Evolutionary conservation across 805 yeast genomes (phyloP), one percentile per base, ranked within the genome.

Genomic region (Torulaspora microellipsoides): DNA sequence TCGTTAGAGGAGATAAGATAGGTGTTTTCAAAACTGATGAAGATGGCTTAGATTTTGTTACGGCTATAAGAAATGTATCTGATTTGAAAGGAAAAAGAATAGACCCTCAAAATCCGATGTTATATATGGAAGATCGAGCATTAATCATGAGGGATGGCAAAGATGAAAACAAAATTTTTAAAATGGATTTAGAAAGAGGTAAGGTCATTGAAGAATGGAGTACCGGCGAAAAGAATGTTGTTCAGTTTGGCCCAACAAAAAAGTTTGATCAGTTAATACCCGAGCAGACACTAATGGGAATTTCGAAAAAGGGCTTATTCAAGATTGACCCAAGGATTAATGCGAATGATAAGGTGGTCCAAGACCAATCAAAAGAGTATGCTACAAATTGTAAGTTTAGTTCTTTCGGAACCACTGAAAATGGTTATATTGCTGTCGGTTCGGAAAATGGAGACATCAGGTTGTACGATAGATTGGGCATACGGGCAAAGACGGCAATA

Each of bases 141-240:
- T 72, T 89, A 73, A 70, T 89, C 25, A 58, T 89, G 53, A 86
- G 83, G 55, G 80, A 78, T 56, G 67, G 71, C 2, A 57, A 62
- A 3, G 65, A 72, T 32, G 56, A 57, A 15, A 66, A 71, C 34
- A 72, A 69, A 27, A 60, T 89, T 37, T 85, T 74, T 66, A 76
- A 78, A 52, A 76, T 88, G 88, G 96, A 89, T 66, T 64, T 89
- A 38, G 84, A 77, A 57, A 73, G 79, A 45, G 96, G 96, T 11
- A 71, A 81, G 56, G 74, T 89, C 41, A 83, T 89, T n/a, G 96
- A 89, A 59, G 93, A 86, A 58, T 89, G 95, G 93, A 67, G 73
- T 29, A 71, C 84, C 15, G 74, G 75, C 40, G 70, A 62, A 14
- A 66, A 65, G 20, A 70, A 79, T 14, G 69, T 81, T 25, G 76